Base-by-base conservation (phyloP, 306 rosid genomes). In the Casuarina cunninghamiana region DNA sequence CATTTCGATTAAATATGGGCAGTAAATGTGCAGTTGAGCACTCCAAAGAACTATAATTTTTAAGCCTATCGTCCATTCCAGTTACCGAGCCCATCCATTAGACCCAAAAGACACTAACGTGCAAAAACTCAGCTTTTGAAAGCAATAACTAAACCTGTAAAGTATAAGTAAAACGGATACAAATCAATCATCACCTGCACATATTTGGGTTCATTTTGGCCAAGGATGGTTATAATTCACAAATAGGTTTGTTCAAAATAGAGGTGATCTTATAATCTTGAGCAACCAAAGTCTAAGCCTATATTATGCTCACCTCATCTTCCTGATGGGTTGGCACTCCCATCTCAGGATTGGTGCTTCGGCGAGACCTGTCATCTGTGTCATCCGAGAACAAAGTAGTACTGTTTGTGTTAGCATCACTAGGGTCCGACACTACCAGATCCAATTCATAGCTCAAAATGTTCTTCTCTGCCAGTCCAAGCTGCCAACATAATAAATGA, bases 361-460 rank as follows among this genome's bases (percentile, higher is more conserved):
- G 87, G 69, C 78, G 69, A 65, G 93, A 84, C 84, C 61, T 89
- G 80, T 90, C 98, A 85, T 96, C 98, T 5, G 99, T 91, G 79
- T 93, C 99, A 81, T 96, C 99, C 2, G 99, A 91, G 86, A 96
- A 90, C 84, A 93, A 78, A 72, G 98, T 90, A 77, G 97, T 90
- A 82, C 98, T 94, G 87, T 88, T 93, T 0, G 99, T 91, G 81
- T 91, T 88, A 60, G 96, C 93, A 79, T 93, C 94, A 75, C 98
- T 96, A 44, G 98, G 98, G 73, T 96, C 99, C 43, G 98, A 96
- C 12, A 78, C 90, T 72, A 88, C 91, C 71, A 82, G 71, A 78
- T 96, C 99, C 74, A 96, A 82, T 53, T 94, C 98, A 77, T 86
- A 93, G 83, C 55, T 90, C 84, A 88, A 77, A 78, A 96, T 80